Percentiles rank a stretch among this genome's conserved stretches.
phyloP scores from a whole-genome alignment of 805 yeast genomes.

The Candida silvatica region DNA sequence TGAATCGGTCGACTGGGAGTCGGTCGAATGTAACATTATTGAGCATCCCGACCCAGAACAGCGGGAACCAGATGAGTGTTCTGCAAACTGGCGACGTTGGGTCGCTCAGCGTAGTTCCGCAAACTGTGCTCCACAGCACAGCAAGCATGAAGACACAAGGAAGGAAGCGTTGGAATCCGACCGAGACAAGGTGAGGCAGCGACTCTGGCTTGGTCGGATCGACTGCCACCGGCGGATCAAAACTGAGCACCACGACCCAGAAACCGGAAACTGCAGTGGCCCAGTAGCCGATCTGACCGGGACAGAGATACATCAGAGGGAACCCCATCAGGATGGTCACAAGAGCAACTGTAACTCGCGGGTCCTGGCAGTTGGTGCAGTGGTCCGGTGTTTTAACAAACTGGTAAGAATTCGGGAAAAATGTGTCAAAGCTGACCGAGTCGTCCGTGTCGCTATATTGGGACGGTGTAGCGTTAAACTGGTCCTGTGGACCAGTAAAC shows the following conservation, averaged over 20 bases:
- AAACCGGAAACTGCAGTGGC: constrained; percentile 55
- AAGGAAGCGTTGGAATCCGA: constrained; percentile 64
- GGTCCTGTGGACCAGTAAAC: constrained; percentile 41
- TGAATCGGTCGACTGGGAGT: constrained; percentile 80
- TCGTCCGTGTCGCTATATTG: constrained; percentile 37
- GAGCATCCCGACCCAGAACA: constrained; percentile 77
- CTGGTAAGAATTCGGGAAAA: constrained; percentile 66
- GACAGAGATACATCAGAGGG: constrained; percentile 46
- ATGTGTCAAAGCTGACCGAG: constrained; percentile 53
- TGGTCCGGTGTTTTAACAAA: constrained; percentile 37
- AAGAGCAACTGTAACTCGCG: constrained; percentile 46
- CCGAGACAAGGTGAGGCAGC: constrained; percentile 54
- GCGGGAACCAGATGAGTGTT: constrained; percentile 60
- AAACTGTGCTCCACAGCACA: constrained; percentile 56
- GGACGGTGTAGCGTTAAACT: constrained; percentile 42
- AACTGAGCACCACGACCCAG: constrained; percentile 70
- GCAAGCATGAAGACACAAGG: constrained; percentile 68
- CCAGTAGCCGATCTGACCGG: constrained; percentile 51
- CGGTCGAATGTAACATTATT: constrained; percentile 86
- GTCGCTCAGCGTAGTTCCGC: constrained; percentile 35
- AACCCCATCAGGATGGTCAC: constrained; percentile 55
- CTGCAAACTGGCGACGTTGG: constrained; percentile 33
- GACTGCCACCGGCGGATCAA: constrained; percentile 70
- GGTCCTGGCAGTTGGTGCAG: constrained; percentile 66
- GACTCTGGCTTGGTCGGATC: constrained; percentile 45